Conservation (phyloP, 2,329 filamentous ascomycete species). For the Graphiopsis chlorocephala region DNA sequence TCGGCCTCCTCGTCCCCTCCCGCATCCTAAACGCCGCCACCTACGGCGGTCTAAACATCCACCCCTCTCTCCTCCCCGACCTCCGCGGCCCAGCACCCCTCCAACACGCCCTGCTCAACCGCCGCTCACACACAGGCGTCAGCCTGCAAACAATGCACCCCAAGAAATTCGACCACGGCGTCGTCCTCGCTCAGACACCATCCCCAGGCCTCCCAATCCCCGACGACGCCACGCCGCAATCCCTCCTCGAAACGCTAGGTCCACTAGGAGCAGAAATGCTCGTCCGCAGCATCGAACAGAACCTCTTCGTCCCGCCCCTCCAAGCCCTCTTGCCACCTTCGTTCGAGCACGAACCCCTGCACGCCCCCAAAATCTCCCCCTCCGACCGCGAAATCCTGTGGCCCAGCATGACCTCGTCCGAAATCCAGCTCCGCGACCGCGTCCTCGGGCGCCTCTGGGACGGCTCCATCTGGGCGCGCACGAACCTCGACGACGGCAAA, state of each 20-base stretch:
- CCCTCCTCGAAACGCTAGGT: constrained; percentile 57
- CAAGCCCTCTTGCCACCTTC: no score
- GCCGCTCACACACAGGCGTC: constrained; percentile 64
- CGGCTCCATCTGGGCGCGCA: not conserved
- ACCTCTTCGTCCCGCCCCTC: constrained; percentile 56
- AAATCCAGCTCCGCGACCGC: constrained; percentile 55
- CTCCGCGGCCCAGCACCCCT: constrained; percentile 84
- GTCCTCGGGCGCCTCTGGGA: constrained; percentile 69
- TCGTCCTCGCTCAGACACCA: constrained; percentile 61
- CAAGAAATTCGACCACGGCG: constrained; percentile 72
- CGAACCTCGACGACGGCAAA: constrained; percentile 22
- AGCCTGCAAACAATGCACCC: constrained; percentile 84
- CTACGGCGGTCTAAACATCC: constrained; percentile 89
- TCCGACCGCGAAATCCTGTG: constrained; percentile 64
- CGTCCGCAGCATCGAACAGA: constrained; percentile 59
- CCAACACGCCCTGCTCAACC: constrained; percentile 73
- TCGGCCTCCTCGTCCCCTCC: constrained; percentile 82
- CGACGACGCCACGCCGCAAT: constrained; percentile 43
- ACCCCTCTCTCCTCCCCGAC: constrained; percentile 78
- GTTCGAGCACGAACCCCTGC: constrained; percentile 36
- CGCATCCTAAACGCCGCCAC: constrained; percentile 66
- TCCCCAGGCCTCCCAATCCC: constrained; percentile 54
- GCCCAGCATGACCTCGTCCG: constrained; percentile 50
- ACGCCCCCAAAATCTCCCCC: constrained; percentile 72
- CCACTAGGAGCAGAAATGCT: constrained; percentile 69